These are phyloP conservation scores for Chalaropsis ovoidea DNA, from an alignment of 2,329 filamentous ascomycete species.

Conservation along the genomic window DNA sequence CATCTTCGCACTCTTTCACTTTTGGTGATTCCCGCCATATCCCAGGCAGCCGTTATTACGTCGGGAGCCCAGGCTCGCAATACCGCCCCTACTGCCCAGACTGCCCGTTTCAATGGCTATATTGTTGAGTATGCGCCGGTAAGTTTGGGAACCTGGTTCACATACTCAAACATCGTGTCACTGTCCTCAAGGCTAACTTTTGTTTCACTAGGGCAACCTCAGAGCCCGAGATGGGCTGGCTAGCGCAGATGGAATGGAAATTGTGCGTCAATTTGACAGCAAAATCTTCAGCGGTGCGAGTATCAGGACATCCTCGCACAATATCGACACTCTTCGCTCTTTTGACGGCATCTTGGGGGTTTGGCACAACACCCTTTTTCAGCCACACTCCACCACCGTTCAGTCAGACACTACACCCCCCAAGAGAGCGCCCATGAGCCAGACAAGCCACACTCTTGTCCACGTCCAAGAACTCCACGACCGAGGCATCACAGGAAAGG, in stretches of 20 bases:
- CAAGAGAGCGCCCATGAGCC: slow-evolving; percentile 27
- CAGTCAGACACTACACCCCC: slow-evolving; percentile 14
- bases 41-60: not conserved
- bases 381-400: not conserved
- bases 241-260: not conserved
- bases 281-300: slow-evolving; percentile 34
- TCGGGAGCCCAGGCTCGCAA: not conserved
- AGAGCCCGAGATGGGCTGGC: not conserved
- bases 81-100: not conserved
- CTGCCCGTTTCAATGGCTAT: not conserved
- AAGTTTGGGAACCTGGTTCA: not conserved
- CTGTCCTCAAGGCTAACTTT: not conserved
- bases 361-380: slow-evolving; percentile 29
- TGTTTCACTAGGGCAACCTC: not conserved
- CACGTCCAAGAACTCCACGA: slow-evolving; percentile 35
- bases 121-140: slow-evolving; percentile 16
- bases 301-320: slow-evolving; percentile 31
- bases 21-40: not conserved
- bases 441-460: slow-evolving; percentile 34
- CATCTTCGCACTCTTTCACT: not conserved
- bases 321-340: slow-evolving; percentile 31
- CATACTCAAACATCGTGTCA: not conserved
- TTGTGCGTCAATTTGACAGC: slow-evolving; percentile 21
- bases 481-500: slow-evolving; percentile 34
- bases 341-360: slow-evolving; percentile 34